phyloP scores from a whole-genome alignment of 2,329 filamentous ascomycete genomes.

The Pseudogymnoascus sp. region DNA sequence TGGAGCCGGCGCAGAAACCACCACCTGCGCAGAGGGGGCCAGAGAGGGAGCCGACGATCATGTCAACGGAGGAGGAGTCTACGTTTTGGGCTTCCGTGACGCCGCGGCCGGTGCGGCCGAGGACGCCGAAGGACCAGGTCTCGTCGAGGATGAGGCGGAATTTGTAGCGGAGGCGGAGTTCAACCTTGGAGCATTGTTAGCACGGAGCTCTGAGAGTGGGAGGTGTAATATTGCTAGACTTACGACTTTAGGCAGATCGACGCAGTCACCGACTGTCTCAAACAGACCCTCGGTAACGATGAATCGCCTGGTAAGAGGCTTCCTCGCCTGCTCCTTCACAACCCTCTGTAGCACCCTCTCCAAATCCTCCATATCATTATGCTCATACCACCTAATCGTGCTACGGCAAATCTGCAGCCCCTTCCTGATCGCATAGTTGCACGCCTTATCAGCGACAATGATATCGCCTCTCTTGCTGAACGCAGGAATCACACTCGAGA shows the following conservation, averaged over 20 bases:
- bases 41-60: constrained; percentile 90
- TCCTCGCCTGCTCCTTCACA: constrained; percentile 74
- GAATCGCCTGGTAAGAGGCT: constrained; percentile 83
- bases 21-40: constrained; percentile 87
- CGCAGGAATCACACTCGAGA: constrained; percentile 91
- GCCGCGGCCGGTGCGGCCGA: constrained; percentile 84
- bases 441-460: constrained; percentile 88
- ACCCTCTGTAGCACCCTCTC: constrained; percentile 79
- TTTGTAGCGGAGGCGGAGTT: constrained; percentile 93
- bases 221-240: constrained; percentile 25
- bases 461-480: constrained; percentile 97
- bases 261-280: constrained; percentile 79
- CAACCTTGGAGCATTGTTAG: constrained; percentile 48
- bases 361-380: constrained; percentile 92
- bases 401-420: constrained; percentile 89
- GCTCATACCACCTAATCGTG: constrained; percentile 87
- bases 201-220: background rate
- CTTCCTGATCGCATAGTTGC: constrained; percentile 91
- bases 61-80: constrained; percentile 86
- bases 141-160: constrained; percentile 97
- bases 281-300: constrained; percentile 95
- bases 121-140: constrained; percentile 92
- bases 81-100: constrained; percentile 96
- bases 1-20: constrained; percentile 88
- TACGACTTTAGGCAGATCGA: constrained; percentile 78